Evolutionary conservation across 1,284 basidiomycete species (phyloP).

Genomic region (Hymenochaete sp.): DNA sequence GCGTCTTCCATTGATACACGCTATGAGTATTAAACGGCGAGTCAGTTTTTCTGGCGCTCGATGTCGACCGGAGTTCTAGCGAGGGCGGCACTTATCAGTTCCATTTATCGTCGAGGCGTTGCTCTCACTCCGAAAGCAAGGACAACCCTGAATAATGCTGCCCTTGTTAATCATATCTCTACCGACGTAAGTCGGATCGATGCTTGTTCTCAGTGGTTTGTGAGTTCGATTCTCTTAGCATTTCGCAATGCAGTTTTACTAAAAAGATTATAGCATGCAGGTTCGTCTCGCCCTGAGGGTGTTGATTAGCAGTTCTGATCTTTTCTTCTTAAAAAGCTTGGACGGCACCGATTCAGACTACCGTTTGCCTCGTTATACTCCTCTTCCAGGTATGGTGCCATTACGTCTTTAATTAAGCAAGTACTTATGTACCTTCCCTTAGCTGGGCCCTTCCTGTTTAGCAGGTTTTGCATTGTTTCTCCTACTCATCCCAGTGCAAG

Average conservation of each 20-base stretch:
- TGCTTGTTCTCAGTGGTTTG: conserved; percentile 59
- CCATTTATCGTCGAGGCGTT: conserved; percentile 68
- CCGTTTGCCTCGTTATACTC: conserved; percentile 52
- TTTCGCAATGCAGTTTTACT: neutral
- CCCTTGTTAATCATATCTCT: conserved; percentile 67
- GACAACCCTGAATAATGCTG: conserved; percentile 53
- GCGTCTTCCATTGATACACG: conserved; percentile 13
- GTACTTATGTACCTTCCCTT: conserved; percentile 5
- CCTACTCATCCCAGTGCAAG: conserved; percentile 61
- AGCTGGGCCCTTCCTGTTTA: conserved; percentile 70
- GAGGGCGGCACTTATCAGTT: conserved; percentile 64
- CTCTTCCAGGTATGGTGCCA: conserved; percentile 40
- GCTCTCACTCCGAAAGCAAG: conserved; percentile 60
- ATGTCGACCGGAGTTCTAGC: conserved; percentile 65
- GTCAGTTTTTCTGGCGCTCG: conserved; percentile 69
- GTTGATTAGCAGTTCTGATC: neutral
- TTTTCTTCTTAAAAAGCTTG: conserved; percentile 33
- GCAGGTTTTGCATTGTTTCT: conserved; percentile 72
- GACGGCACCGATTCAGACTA: conserved; percentile 64
- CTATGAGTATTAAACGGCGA: conserved; percentile 5
- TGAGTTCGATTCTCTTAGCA: conserved; percentile 29
- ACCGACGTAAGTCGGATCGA: conserved; percentile 60
- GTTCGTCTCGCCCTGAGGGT: conserved; percentile 13
- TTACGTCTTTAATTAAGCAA: neutral
- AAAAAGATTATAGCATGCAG: conserved; percentile 19